These are phyloP conservation scores for Spatholobus suberectus DNA, from an alignment of 306 rosid species.

Conservation along the genomic window DNA sequence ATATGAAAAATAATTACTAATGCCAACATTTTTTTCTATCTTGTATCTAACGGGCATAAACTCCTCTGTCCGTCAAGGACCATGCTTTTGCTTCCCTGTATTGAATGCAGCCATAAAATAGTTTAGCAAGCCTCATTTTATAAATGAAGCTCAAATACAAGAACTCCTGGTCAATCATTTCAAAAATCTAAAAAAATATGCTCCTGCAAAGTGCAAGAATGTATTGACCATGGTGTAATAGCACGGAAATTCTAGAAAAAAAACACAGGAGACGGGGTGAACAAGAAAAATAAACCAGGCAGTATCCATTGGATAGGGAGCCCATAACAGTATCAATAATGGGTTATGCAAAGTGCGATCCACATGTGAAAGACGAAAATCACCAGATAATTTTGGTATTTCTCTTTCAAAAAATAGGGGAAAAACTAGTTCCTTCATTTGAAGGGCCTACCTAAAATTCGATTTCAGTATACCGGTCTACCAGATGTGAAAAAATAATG, in stretches of 20 bases:
- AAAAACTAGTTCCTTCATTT: constrained; percentile 42
- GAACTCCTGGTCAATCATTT: not conserved
- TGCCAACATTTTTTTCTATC: not conserved
- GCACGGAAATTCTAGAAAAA: not conserved
- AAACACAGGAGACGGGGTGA: not conserved
- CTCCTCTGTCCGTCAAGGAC: not conserved
- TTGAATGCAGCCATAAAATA: not conserved
- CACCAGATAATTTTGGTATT: constrained; percentile 37
- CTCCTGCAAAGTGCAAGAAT: not conserved
- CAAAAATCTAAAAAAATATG: not conserved
- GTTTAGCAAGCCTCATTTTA: constrained; percentile 23
- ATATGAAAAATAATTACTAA: not conserved
- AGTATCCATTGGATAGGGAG: not conserved
- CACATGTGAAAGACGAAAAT: constrained; percentile 35
- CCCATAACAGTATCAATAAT: constrained; percentile 5
- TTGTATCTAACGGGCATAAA: not conserved
- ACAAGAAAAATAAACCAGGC: not conserved
- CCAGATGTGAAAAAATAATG: constrained; percentile 47
- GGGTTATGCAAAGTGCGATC: constrained; percentile 16
- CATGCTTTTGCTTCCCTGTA: not conserved
- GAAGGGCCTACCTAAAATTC: constrained; percentile 46
- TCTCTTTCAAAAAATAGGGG: constrained; percentile 34
- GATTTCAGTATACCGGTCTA: constrained; percentile 34
- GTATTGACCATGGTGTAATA: not conserved
- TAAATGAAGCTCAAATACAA: not conserved